These are phyloP conservation scores for Colletotrichum sp. DNA, from an alignment of 2,329 filamentous ascomycete genomes.

Conservation along the genomic window DNA sequence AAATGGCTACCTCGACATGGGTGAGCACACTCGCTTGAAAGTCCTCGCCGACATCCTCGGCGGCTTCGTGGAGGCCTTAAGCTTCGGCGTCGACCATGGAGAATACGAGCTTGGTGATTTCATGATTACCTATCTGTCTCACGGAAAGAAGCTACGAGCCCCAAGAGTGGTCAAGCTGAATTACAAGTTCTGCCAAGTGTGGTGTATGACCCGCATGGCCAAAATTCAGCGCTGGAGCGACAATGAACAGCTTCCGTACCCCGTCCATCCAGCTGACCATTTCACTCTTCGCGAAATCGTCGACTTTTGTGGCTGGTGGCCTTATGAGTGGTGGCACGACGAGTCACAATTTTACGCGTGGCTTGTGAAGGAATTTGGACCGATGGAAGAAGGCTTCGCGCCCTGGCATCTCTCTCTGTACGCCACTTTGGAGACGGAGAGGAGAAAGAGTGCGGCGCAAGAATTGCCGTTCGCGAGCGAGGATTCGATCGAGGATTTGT, in stretches of 20 bases:
- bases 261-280: not conserved
- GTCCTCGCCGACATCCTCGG: not conserved
- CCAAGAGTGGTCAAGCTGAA: not conserved
- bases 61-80: not conserved
- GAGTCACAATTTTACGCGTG: not conserved
- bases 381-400: not conserved
- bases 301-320: not conserved
- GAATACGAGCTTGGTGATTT: not conserved
- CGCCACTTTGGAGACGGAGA: rapidly evolving
- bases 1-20: not conserved
- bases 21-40: not conserved
- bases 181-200: not conserved
- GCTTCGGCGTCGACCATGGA: not conserved
- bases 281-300: not conserved
- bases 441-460: rapidly evolving
- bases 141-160: not conserved
- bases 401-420: not conserved
- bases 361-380: not conserved
- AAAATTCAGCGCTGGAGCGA: not conserved
- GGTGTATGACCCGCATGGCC: not conserved
- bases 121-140: not conserved
- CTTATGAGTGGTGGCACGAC: not conserved
- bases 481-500: not conserved
- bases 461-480: not conserved
- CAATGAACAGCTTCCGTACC: not conserved